phyloP scores from a whole-genome alignment of 2,329 filamentous ascomycete species.

The Aspergillus glaucus region DNA sequence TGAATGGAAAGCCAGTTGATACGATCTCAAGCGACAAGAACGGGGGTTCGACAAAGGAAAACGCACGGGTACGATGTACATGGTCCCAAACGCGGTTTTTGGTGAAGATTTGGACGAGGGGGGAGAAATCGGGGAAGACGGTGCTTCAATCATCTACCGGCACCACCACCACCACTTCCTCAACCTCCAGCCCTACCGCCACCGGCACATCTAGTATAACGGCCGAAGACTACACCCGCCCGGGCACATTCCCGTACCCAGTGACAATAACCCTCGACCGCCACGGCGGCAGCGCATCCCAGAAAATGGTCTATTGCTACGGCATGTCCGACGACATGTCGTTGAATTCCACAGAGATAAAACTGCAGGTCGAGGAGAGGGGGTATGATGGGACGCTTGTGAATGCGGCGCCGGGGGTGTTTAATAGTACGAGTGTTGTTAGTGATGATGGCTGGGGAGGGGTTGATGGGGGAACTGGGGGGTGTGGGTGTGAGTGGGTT shows the following conservation, averaged over 20 bases:
- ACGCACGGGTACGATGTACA: constrained; percentile 48
- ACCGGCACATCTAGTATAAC: constrained; percentile 14
- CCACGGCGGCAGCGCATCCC: constrained; percentile 48
- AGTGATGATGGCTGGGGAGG: constrained; percentile 40
- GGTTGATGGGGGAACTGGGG: constrained; percentile 55
- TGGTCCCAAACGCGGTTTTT: constrained; percentile 57
- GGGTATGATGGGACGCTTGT: constrained; percentile 46
- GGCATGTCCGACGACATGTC: constrained; percentile 44
- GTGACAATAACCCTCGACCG: constrained; percentile 56
- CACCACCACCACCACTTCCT: constrained; percentile 8
- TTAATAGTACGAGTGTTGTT: constrained; percentile 13
- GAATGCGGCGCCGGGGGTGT: constrained; percentile 45
- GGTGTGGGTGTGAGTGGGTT: constrained; percentile 55
- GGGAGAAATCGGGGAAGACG: constrained; percentile 18
- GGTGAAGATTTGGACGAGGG: constrained; percentile 57
- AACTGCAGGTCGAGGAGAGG: constrained; percentile 49
- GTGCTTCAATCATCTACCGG: constrained; percentile 14
- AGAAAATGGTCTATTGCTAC: constrained; percentile 58
- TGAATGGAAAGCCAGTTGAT: constrained; percentile 38
- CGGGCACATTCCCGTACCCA: constrained; percentile 56
- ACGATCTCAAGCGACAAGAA: constrained; percentile 41
- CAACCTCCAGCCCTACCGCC: constrained; percentile 12
- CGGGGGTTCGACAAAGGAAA: constrained; percentile 44
- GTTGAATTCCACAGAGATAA: constrained; percentile 40
- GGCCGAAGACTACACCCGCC: constrained; percentile 39